These are phyloP conservation scores for Castanea crenata DNA, from an alignment of 306 rosid species.

Conservation along the genomic window DNA sequence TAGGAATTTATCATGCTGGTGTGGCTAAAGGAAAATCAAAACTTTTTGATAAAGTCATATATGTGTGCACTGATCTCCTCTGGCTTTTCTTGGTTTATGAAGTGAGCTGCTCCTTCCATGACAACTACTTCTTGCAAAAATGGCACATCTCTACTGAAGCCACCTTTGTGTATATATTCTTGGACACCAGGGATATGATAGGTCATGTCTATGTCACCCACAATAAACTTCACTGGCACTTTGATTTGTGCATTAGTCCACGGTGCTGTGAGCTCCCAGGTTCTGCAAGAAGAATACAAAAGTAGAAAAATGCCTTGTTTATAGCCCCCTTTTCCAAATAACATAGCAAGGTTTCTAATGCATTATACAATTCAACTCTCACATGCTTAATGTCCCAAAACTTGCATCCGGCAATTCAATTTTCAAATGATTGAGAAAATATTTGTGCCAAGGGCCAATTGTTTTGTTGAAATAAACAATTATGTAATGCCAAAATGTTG, in stretches of 20 bases:
- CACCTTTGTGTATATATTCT: slow-evolving; percentile 55
- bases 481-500: not conserved
- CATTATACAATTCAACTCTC: not conserved
- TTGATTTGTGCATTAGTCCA: slow-evolving; percentile 65
- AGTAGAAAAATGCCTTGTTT: not conserved
- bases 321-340: slow-evolving; percentile 6
- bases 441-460: not conserved
- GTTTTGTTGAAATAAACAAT: not conserved
- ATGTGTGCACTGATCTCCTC: slow-evolving; percentile 53
- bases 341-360: not conserved
- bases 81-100: slow-evolving; percentile 58
- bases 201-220: slow-evolving; percentile 60
- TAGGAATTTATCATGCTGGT: not conserved
- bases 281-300: slow-evolving; percentile 42
- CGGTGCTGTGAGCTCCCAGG: slow-evolving; percentile 70
- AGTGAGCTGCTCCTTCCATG: slow-evolving; percentile 64
- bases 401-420: not conserved
- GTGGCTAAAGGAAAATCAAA: slow-evolving; percentile 22
- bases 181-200: slow-evolving; percentile 53
- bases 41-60: slow-evolving; percentile 61
- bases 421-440: not conserved
- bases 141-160: slow-evolving; percentile 53
- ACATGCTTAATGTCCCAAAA: not conserved
- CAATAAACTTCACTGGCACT: slow-evolving; percentile 68
- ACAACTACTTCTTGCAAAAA: slow-evolving; percentile 59